Evolutionary conservation across 2,329 filamentous ascomycete species (phyloP).

Genomic region (Fusarium tjaetaba): DNA sequence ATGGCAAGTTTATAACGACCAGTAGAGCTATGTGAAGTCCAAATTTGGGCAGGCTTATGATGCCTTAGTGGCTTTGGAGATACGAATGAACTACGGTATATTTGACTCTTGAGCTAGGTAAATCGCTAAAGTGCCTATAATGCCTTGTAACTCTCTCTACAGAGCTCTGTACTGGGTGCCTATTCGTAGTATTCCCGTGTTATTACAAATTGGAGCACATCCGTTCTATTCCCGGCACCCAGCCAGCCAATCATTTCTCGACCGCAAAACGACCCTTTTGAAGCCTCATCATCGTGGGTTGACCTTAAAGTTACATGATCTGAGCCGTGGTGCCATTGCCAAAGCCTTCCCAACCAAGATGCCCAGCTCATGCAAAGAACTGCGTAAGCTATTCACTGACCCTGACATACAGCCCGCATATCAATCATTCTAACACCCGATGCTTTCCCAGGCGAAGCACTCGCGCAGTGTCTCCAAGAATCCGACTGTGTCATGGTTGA

Average conservation of each 20-base stretch:
- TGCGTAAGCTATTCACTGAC: constrained; percentile 70
- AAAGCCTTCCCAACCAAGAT: constrained; percentile 60
- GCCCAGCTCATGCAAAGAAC: constrained; percentile 97
- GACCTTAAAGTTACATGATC: constrained; percentile 24
- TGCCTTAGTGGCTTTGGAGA: background rate
- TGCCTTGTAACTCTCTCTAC: background rate
- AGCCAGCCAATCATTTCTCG: constrained; percentile 41
- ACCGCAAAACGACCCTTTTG: constrained; percentile 38
- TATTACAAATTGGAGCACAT: background rate
- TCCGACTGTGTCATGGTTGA: constrained; percentile 97
- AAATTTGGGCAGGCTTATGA: background rate
- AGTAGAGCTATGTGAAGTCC: background rate
- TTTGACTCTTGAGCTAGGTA: background rate
- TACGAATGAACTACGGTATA: background rate
- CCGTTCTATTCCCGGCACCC: constrained; percentile 4
- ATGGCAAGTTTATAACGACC: background rate
- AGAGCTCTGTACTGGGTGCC: background rate
- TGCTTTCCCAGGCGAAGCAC: constrained; percentile 75
- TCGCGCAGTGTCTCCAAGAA: constrained; percentile 94
- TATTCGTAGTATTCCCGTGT: background rate
- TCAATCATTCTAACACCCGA: background rate
- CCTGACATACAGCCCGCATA: background rate
- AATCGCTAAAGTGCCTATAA: background rate
- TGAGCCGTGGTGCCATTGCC: constrained; percentile 32
- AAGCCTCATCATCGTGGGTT: constrained; percentile 29